Evolutionary conservation across 345 rosid species (phyloP).

Genomic region (Eucalyptus sp.): DNA sequence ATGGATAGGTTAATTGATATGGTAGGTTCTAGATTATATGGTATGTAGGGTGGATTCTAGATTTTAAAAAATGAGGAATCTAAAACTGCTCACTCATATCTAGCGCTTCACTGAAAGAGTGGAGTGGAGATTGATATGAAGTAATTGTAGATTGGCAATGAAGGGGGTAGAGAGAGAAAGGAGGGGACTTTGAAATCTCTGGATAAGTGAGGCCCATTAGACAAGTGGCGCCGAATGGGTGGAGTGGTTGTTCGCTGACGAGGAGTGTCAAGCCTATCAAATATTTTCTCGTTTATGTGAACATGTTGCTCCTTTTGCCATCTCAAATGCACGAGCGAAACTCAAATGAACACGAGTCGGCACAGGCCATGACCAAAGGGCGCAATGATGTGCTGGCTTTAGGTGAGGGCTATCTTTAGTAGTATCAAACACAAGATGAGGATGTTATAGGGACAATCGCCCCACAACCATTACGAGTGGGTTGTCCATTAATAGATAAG

Average conservation of each 20-base stretch:
- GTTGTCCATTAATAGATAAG: background rate
- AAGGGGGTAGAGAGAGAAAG: background rate
- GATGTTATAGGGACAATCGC: background rate
- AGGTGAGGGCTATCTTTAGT: background rate
- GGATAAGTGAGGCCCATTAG: background rate
- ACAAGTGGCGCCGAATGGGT: background rate
- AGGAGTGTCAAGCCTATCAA: background rate
- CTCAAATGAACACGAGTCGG: background rate
- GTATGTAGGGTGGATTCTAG: too few species aligned
- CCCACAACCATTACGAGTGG: background rate
- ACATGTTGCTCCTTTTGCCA: background rate
- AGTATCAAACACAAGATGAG: background rate
- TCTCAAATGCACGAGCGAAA: background rate
- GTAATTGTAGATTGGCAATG: background rate
- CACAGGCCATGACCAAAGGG: background rate
- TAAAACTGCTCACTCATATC: background rate
- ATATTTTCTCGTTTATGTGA: background rate
- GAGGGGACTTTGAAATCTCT: background rate
- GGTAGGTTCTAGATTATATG: too few species aligned
- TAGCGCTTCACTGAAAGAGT: background rate
- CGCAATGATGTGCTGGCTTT: background rate
- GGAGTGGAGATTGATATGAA: background rate
- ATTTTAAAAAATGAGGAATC: too few species aligned
- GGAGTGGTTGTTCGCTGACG: background rate
- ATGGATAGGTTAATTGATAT: background rate